Evolutionary conservation across 495 filamentous ascomycete species (phyloP), one percentile per base, ranked within the genome.

Genomic region (Penicillium desertorum): DNA sequence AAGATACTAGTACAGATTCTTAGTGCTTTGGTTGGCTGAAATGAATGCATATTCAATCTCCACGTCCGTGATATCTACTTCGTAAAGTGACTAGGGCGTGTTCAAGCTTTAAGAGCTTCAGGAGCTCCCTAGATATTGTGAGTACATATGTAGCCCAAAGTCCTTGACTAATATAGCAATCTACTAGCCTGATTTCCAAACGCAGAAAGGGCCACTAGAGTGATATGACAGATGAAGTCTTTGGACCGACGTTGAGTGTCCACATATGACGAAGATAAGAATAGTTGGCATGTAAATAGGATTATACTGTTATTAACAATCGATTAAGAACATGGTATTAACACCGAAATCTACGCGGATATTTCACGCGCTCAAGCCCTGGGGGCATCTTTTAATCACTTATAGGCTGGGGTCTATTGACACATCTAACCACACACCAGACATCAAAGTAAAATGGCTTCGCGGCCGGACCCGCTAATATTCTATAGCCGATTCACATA

Each of bases 401-500:
- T 44, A 20, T 29, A n/a, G 30, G 45, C 19, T 39, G 47, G 41
- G 36, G 57, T 64, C 47, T 63, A 58, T 63, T 53, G 42, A 60
- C 57, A 58, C 16, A 36, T 61, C 54, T 56, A 64, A 30, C 39
- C 29, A 47, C 12, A 19, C 55, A 30, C 57, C 45, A 37, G 16
- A 56, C 36, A 60, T 34, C 37, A 49, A 17, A 44, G 17, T 3
- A 17, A 23, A 23, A 51, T n/a, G 5, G 29, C 23, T 37, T 22
- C 10, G 23, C 56, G 32, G 37, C 45, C 32, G 16, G 12, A 7
- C 27, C 16, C 11, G 17, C 22, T 6, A 29, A 23, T 41, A 45
- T 27, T 20, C 17, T 37, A 36, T 23, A 23, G 30, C 17, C 27
- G 8, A 17, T 17, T 46, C 14, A 47, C 22, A 50, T 25, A 7